These are phyloP conservation scores for Glarea lozoyensis DNA, from an alignment of 495 filamentous ascomycete genomes.

Conservation along the genomic window DNA sequence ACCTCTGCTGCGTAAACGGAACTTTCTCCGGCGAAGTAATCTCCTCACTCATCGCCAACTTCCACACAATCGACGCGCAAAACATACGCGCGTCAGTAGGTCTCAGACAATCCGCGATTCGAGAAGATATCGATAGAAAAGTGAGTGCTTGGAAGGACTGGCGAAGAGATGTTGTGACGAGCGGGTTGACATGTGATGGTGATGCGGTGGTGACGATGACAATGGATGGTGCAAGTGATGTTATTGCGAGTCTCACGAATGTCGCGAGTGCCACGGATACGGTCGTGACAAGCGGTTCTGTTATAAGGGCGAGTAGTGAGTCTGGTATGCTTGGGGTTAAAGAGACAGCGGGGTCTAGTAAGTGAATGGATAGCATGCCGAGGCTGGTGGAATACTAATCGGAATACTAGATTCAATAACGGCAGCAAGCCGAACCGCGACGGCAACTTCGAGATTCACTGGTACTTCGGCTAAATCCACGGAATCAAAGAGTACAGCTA, in stretches of 20 bases:
- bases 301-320: too few species aligned
- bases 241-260: not conserved
- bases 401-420: too few species aligned
- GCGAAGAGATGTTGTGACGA: not conserved
- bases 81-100: not conserved
- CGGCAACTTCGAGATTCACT: too few species aligned
- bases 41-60: not conserved
- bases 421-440: too few species aligned
- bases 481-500: too few species aligned
- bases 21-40: not conserved
- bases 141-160: not conserved
- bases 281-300: too few species aligned
- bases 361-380: too few species aligned
- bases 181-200: not conserved
- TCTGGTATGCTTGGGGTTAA: too few species aligned
- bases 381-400: too few species aligned
- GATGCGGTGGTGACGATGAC: not conserved
- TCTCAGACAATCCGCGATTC: not conserved
- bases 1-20: slow-evolving; percentile 1
- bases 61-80: not conserved
- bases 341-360: too few species aligned
- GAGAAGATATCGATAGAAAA: not conserved
- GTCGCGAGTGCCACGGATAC: too few species aligned
- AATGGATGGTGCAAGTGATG: not conserved
- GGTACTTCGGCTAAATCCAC: too few species aligned